A percentile compares a stretch with the other conserved stretches of the same genome.
Conservation (phyloP, 495 filamentous ascomycete genomes). For the Pyrenopolyporus hunteri region DNA sequence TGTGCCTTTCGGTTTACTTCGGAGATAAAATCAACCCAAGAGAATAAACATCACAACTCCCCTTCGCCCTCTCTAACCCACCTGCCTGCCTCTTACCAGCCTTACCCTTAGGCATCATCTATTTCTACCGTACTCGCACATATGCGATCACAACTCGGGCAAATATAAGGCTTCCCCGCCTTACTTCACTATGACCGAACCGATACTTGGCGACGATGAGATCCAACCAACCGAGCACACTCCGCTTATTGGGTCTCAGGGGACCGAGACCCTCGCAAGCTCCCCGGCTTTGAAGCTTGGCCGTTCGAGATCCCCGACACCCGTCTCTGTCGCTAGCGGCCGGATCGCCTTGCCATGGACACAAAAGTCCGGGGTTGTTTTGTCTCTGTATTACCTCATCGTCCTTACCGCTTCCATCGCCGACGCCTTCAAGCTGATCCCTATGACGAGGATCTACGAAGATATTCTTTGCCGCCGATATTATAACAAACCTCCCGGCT, state of each 20-base stretch:
- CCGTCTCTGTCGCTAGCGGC: constrained; percentile 12
- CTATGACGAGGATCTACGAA: constrained; percentile 47
- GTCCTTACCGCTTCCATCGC: constrained; percentile 27
- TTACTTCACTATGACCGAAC: constrained; percentile 20
- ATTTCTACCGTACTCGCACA: no score
- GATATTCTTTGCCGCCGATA: constrained; percentile 48
- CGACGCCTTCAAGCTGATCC: constrained; percentile 34
- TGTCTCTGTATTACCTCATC: constrained; percentile 21
- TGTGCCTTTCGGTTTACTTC: no score
- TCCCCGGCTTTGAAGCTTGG: constrained; percentile 21
- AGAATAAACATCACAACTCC: no score
- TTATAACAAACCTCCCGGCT: constrained; percentile 32
- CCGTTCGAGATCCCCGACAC: constrained; percentile 24
- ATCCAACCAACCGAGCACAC: constrained; percentile 20
- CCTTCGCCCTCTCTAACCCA: no score
- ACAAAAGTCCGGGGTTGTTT: constrained; percentile 6
- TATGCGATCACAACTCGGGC: not conserved
- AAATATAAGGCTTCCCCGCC: not conserved
- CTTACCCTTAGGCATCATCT: no score
- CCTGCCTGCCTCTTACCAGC: no score
- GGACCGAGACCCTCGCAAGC: not conserved
- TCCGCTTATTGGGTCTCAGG: constrained; percentile 19
- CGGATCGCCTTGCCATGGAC: constrained; percentile 2
- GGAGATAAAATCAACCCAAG: no score
- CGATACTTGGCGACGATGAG: constrained; percentile 4